Conservation (phyloP, 805 yeast genomes). For the Lipomyces spencermartinsiae region DNA sequence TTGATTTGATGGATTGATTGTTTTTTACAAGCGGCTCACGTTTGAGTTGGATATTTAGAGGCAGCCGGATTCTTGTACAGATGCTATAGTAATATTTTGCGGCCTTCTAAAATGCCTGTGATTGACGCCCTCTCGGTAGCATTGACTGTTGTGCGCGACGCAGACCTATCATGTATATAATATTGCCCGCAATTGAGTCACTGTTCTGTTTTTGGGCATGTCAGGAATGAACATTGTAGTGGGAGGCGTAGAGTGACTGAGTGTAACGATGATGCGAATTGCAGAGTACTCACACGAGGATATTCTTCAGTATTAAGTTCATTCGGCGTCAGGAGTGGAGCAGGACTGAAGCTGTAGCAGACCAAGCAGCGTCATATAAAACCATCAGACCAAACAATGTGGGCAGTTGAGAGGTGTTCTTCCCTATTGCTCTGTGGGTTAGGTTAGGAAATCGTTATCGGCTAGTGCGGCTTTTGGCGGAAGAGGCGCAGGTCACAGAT, state of each 20-base stretch:
- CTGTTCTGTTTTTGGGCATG: neutral
- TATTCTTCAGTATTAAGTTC: no score
- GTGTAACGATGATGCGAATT: neutral
- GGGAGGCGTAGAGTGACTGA: neutral
- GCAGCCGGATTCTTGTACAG: neutral
- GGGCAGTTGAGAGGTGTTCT: no score
- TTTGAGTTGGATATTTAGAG: neutral
- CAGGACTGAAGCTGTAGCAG: no score
- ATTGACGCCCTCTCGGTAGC: neutral
- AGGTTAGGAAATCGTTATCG: neutral
- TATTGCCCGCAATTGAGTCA: neutral
- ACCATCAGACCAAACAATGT: no score
- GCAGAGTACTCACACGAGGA: no score
- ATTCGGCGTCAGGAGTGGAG: no score
- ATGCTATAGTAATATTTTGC: neutral
- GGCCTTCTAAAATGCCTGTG: neutral
- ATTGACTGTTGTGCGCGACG: neutral
- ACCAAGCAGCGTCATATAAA: no score
- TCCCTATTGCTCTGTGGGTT: neutral
- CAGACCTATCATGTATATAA: neutral
- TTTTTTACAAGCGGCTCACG: neutral
- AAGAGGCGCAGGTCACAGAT: neutral
- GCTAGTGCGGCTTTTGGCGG: conserved; percentile 1
- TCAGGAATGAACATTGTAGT: neutral
- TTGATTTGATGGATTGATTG: neutral